phyloP scores from a whole-genome alignment of 495 filamentous ascomycete species.

The Trichoderma orchidacearum region DNA sequence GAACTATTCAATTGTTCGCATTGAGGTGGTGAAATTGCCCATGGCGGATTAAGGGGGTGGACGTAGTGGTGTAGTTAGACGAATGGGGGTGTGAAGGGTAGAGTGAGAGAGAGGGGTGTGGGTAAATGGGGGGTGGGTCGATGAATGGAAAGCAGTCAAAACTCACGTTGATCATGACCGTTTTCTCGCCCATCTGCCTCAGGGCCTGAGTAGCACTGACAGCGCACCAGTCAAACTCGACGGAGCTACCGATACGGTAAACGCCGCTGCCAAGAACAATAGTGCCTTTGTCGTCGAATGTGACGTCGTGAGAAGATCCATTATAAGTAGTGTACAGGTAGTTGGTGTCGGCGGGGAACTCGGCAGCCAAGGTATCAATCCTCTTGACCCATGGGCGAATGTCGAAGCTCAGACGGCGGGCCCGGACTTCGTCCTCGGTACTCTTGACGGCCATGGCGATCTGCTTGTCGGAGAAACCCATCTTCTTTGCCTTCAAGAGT shows the following conservation, averaged over 20 bases:
- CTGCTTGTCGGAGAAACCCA: conserved; percentile 94
- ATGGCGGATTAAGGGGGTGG: neutral
- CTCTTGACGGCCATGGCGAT: conserved; percentile 76
- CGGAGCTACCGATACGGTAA: conserved; percentile 92
- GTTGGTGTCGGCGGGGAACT: conserved; percentile 96
- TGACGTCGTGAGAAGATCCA: conserved; percentile 86
- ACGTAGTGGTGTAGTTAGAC: too few species aligned
- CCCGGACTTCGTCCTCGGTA: conserved; percentile 81
- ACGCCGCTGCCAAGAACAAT: conserved; percentile 87
- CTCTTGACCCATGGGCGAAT: conserved; percentile 90
- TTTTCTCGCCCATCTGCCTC: conserved; percentile 86
- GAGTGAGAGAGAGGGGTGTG: neutral
- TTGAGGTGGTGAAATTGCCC: neutral
- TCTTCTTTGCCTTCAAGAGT: conserved; percentile 82
- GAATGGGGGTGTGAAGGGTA: too few species aligned
- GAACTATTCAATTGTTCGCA: neutral
- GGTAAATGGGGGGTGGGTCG: neutral
- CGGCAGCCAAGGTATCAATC: conserved; percentile 92
- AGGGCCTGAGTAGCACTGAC: conserved; percentile 85
- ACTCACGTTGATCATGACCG: conserved; percentile 81
- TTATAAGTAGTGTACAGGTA: conserved; percentile 99
- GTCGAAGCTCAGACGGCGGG: conserved; percentile 70
- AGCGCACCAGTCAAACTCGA: conserved; percentile 98
- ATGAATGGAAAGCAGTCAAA: too few species aligned
- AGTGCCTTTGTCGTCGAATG: conserved; percentile 85